A percentile compares a stretch with the other conserved stretches of the same genome.
Evolutionary conservation across 805 yeast species (phyloP).

Genomic region (Candida lessepsii): DNA sequence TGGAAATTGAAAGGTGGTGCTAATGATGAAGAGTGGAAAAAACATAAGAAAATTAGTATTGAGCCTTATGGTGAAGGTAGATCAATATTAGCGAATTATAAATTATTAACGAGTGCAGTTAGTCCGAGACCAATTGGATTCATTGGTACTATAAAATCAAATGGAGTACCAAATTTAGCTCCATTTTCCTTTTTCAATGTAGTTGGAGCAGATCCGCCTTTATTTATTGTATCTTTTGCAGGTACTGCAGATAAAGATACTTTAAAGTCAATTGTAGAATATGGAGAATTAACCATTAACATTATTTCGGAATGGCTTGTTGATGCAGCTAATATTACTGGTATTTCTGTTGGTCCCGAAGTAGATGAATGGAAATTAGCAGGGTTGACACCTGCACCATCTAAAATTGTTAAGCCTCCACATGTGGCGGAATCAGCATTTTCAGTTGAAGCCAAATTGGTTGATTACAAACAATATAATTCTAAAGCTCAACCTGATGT

Average conservation of each 20-base stretch:
- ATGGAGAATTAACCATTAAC: conserved; percentile 54
- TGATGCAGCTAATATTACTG: conserved; percentile 59
- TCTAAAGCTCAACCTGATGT: conserved; percentile 37
- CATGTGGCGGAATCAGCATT: conserved; percentile 64
- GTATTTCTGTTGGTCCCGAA: conserved; percentile 46
- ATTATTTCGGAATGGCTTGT: conserved; percentile 62
- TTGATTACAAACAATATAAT: conserved; percentile 43
- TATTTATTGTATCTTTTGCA: conserved; percentile 51
- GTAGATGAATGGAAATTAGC: conserved; percentile 55
- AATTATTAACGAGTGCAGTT: conserved; percentile 49
- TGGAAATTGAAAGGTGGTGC: conserved; percentile 47
- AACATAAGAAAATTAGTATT: conserved; percentile 37
- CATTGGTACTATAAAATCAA: conserved; percentile 44
- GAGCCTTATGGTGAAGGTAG: conserved; percentile 49
- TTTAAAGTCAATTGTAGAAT: conserved; percentile 45
- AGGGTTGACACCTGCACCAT: conserved; percentile 50
- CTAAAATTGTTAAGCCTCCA: conserved; percentile 48
- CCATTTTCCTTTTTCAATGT: conserved; percentile 60
- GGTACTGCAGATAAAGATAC: conserved; percentile 49
- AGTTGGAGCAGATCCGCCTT: conserved; percentile 55
- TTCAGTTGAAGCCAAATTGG: conserved; percentile 53
- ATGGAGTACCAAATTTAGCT: conserved; percentile 50
- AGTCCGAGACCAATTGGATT: conserved; percentile 64
- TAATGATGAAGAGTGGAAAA: conserved; percentile 47
- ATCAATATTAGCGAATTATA: conserved; percentile 46